Evolutionary conservation across 352 stramenopile genomes (phyloP).

Genomic region (Phytophthora agathidicida): DNA sequence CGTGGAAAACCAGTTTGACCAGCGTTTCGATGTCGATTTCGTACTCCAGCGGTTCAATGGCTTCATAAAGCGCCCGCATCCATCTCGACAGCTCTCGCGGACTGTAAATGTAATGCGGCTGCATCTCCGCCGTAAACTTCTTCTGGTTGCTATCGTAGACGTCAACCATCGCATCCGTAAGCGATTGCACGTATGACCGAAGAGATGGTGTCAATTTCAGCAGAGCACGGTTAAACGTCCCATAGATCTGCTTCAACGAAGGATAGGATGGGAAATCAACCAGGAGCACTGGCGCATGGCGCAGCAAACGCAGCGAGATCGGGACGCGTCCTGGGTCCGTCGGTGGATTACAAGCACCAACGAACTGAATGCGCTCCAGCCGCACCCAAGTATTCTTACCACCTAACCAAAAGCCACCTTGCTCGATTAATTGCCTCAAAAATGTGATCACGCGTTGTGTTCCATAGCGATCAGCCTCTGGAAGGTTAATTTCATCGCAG

Average conservation of each 20-base stretch:
- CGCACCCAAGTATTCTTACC: constrained; percentile 92
- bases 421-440: constrained; percentile 98
- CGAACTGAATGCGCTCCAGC: constrained; percentile 95
- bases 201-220: constrained; percentile 99
- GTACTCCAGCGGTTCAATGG: constrained; percentile 95
- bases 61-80: constrained; percentile 99
- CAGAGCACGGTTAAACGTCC: constrained; percentile 98
- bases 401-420: constrained; percentile 92
- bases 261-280: constrained; percentile 98
- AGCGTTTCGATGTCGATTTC: constrained; percentile 96
- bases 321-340: constrained; percentile 98
- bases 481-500: constrained; percentile 99
- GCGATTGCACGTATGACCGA: constrained; percentile 94
- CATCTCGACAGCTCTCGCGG: constrained; percentile 98
- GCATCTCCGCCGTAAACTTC: constrained; percentile 93
- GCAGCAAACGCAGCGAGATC: constrained; percentile 97
- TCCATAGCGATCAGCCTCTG: constrained; percentile 97
- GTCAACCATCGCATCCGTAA: constrained; percentile 99
- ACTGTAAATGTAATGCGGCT: constrained; percentile 99
- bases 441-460: constrained; percentile 99
- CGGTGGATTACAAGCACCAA: constrained; percentile 99
- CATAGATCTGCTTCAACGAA: constrained; percentile 98
- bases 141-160: constrained; percentile 98
- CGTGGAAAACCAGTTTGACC: constrained; percentile 98
- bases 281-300: constrained; percentile 98